Evolutionary conservation across 306 rosid genomes (phyloP).

Genomic region (Dryas alaskensis): DNA sequence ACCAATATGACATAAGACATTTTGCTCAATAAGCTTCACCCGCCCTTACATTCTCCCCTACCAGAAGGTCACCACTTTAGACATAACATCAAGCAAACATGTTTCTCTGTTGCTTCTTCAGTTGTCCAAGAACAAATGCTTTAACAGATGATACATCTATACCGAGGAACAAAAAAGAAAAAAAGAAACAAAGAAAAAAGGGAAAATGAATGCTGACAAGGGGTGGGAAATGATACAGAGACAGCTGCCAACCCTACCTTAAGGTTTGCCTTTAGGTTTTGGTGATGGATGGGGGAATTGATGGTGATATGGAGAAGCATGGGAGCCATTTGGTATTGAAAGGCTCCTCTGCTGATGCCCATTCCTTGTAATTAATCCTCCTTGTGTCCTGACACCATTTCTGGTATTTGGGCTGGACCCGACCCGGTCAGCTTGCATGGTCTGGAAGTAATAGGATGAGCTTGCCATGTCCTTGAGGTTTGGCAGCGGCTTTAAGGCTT

Average conservation of each 20-base stretch:
- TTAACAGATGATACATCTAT: conserved; percentile 46
- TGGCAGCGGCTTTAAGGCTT: conserved; percentile 83
- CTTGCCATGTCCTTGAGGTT: conserved; percentile 97
- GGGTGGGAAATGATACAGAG: conserved; percentile 31
- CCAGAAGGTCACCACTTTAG: conserved; percentile 38
- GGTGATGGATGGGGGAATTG: conserved; percentile 80
- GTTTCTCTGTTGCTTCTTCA: conserved; percentile 45
- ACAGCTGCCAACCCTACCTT: conserved; percentile 41
- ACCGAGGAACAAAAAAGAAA: conserved; percentile 15
- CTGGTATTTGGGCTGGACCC: conserved; percentile 67
- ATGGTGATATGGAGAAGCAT: conserved; percentile 90
- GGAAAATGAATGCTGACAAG: conserved; percentile 20
- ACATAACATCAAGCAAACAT: conserved; percentile 49
- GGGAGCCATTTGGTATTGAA: conserved; percentile 64
- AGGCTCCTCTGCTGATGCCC: conserved; percentile 76
- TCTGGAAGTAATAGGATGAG: conserved; percentile 86
- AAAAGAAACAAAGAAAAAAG: conserved; percentile 13
- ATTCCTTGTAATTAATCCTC: conserved; percentile 54
- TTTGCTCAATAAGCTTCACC: conserved; percentile 41
- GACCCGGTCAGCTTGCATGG: conserved; percentile 68
- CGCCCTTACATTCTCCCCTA: conserved; percentile 35
- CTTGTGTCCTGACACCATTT: conserved; percentile 53
- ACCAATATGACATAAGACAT: conserved; percentile 32
- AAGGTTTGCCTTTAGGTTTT: conserved; percentile 74
- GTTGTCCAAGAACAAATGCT: conserved; percentile 60